Evolutionary conservation across 352 stramenopile genomes (phyloP), one percentile per base, ranked within the genome.

Genomic region (Pythium dissimile): DNA sequence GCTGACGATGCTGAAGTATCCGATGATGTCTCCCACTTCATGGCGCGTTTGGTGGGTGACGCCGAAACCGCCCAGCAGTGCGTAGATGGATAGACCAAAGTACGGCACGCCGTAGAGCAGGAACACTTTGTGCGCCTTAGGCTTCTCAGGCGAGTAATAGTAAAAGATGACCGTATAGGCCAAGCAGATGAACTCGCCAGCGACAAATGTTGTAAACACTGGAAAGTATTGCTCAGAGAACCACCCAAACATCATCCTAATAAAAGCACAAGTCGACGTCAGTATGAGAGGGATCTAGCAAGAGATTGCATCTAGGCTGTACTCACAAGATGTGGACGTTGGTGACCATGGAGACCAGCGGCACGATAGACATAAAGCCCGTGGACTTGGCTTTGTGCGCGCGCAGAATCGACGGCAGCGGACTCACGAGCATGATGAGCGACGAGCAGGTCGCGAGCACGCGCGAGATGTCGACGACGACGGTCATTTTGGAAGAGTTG

Each of bases 151-250:
- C 1, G 69, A 66, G 59, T 71, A 80, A 15, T 62, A 67, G 55
- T 78, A 84, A 56, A 84, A 82, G n/a, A 83, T 20, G 10, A 55
- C 32, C 27, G 80, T 72, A 65, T 83, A 86, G 18, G 64, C 20
- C 31, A 81, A 15, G 10, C 59, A 57, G 4, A 75, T 53, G 21
- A 74, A 54, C 53, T 73, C 63, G n/a, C 73, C 76, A 21, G 77
- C 62, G 26, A 60, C 60, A 39, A 75, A 86, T 1, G 72, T 82
- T 16, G 70, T 59, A 32, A 83, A 65, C 5, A 86, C 61, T 1
- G 76, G 73, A 46, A 80, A 78, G 54, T 77, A 73, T 23, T 75
- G 64, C 55, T 67, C 51, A 9, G 53, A 52, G 46, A 82, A 64
- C 31, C 75, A 82, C 53, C 73, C 73, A 49, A 73, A 82, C 21